Conservation (phyloP, 208 protist genomes). For the Trypanosoma boissoni region DNA sequence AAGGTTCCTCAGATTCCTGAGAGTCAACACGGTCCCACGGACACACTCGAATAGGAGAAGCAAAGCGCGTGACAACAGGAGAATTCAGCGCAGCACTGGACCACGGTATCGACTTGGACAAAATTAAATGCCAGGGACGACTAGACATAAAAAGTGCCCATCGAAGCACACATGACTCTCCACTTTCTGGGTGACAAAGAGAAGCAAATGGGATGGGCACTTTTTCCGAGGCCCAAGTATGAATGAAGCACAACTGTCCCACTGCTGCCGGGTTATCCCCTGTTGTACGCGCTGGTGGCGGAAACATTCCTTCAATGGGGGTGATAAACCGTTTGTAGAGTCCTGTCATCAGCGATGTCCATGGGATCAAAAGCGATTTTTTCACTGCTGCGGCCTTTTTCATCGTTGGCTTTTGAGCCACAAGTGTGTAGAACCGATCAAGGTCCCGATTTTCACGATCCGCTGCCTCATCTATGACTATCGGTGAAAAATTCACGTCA, state of each 20-base stretch:
- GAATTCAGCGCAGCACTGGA: slow-evolving; percentile 2
- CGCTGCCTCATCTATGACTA: slow-evolving; percentile 13
- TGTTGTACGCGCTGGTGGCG: slow-evolving; percentile 37
- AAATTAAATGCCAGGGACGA: slow-evolving; percentile 24
- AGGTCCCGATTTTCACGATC: slow-evolving; percentile 18
- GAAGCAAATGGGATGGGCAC: slow-evolving; percentile 17
- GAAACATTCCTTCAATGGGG: slow-evolving; percentile 53
- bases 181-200: slow-evolving; percentile 2
- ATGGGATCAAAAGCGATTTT: slow-evolving; percentile 24
- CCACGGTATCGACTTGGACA: slow-evolving; percentile 13
- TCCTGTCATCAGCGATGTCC: slow-evolving; percentile 39
- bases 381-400: slow-evolving; percentile 2
- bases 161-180: slow-evolving; percentile 8
- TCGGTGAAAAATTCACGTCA: slow-evolving; percentile 2
- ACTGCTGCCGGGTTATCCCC: slow-evolving; percentile 16
- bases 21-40: not conserved
- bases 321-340: slow-evolving; percentile 55
- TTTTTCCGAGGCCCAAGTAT: slow-evolving; percentile 7
- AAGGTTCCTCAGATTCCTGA: not conserved
- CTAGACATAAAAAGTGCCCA: slow-evolving; percentile 21
- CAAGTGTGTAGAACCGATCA: slow-evolving; percentile 3
- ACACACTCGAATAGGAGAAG: not conserved
- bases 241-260: slow-evolving; percentile 22
- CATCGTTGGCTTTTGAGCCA: not conserved
- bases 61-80: slow-evolving; percentile 18